Evolutionary conservation across 116 monocot genomes (phyloP).

Genomic region (Cymodocea nodosa): DNA sequence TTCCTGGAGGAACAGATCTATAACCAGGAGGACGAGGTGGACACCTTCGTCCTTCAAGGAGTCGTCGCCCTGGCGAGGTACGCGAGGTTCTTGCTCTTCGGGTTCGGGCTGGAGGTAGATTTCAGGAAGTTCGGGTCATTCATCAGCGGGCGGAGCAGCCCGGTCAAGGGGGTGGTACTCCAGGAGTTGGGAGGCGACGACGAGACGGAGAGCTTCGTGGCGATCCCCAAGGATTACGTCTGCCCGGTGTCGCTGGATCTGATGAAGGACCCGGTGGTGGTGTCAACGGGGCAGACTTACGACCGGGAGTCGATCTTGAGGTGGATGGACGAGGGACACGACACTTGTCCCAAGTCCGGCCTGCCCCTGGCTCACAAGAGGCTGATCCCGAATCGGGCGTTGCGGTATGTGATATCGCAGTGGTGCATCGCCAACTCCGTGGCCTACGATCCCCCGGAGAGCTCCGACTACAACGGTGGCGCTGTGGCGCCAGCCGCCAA

Average conservation of each 20-base stretch:
- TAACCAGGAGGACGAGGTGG: conserved; percentile 41
- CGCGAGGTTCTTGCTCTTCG: conserved; percentile 56
- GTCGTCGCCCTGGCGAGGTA: conserved; percentile 52
- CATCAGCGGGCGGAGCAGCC: neutral
- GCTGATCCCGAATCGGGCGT: conserved; percentile 57
- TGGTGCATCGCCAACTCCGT: conserved; percentile 57
- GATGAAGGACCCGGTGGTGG: conserved; percentile 80
- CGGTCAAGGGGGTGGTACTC: conserved; percentile 7
- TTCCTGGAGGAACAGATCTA: conserved; percentile 69
- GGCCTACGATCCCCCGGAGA: conserved; percentile 43
- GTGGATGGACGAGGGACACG: conserved; percentile 72
- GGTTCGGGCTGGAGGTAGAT: conserved; percentile 11
- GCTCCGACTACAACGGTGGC: conserved; percentile 19
- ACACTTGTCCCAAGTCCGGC: conserved; percentile 67
- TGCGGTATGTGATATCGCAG: conserved; percentile 59
- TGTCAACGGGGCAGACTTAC: conserved; percentile 85
- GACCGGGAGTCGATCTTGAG: conserved; percentile 64
- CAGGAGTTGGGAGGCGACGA: conserved; percentile 1
- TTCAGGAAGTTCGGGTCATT: conserved; percentile 7
- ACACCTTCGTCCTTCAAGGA: conserved; percentile 40
- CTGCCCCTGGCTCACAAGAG: conserved; percentile 35
- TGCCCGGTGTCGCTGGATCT: conserved; percentile 81
- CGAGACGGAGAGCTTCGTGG: conserved; percentile 17
- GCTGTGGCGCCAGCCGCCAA: conserved; percentile 13
- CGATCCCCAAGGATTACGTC: conserved; percentile 72